Conservation (phyloP, 2,329 filamentous ascomycete species). For the Cercospora sp. region DNA sequence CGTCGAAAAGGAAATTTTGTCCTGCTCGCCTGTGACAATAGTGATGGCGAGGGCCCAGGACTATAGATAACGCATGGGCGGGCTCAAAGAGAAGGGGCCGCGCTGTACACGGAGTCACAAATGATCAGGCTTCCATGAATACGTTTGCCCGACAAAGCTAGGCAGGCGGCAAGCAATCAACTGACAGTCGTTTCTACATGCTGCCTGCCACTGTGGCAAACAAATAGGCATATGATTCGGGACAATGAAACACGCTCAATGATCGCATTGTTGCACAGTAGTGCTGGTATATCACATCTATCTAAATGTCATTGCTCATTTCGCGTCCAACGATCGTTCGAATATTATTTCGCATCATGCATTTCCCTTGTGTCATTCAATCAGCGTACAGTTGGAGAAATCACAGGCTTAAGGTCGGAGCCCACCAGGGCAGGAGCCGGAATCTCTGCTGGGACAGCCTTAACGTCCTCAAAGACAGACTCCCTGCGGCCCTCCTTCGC, state of each 20-base stretch:
- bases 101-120: neutral
- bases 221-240: neutral
- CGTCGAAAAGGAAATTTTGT: fast-evolving
- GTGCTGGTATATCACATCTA: neutral
- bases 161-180: neutral
- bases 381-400: neutral
- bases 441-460: conserved; percentile 11
- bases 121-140: neutral
- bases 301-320: neutral
- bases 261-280: neutral
- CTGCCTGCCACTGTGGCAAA: neutral
- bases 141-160: neutral
- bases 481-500: conserved; percentile 8
- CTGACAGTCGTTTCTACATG: too few species aligned
- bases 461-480: conserved; percentile 14
- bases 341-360: neutral
- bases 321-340: neutral
- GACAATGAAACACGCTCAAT: neutral
- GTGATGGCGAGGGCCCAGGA: neutral
- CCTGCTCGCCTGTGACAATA: neutral
- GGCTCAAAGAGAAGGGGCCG: neutral
- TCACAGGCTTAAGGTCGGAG: neutral
- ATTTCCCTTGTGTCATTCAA: neutral
- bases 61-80: neutral
- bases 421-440: conserved; percentile 14